Base-by-base conservation (phyloP, 2,329 filamentous ascomycete genomes). In the Juglanconis sp. region DNA sequence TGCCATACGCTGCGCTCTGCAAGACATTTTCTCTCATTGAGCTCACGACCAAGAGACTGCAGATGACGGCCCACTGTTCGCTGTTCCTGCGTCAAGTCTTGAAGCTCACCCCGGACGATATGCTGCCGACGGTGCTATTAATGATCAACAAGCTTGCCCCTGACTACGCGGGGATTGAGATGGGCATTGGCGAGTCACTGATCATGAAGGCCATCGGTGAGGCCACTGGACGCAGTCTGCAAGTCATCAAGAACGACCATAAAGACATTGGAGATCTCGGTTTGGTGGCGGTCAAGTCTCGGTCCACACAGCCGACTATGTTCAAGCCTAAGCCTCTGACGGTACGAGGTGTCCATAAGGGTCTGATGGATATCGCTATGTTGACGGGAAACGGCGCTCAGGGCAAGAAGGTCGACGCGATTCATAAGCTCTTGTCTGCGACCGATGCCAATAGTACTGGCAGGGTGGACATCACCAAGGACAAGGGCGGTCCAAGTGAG, bases 191-290 rank as follows among this genome's bases (percentile, higher is more conserved):
- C 59, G 95, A 99, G 76, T 98, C 94, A 0, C 77, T 99, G 34
- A 97, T 99, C 69, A 98, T 98, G 93, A 99, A 98, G 74, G 91
- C 95, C 5, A 96, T 99, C 69, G 94, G 94, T 10, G 94, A 98
- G 77, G 90, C 88, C 35, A 99, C 95, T 0, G 95, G 95, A 9
- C 87, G 95, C 63, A 96, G 87, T 69, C 76, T 97, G 51, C 83
- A 88, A 42, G 87, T 96, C 56, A 96, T 99, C 79, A 98, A 97
- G 77, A 87, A 90, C 53, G 93, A 98, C 68, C 95, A 99, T 71
- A 92, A 95, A 69, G 92, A 97, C 68, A 96, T 98, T 74, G 95
- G 95, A 57, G 95, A 99, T 73, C 82, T 99, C 10, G 95, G 95
- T 10, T 80, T 98, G 38, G 94, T 99, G 1, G 95, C 95, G 48